phyloP scores from a whole-genome alignment of 805 yeast genomes.

The Ascoidea asiatica region DNA sequence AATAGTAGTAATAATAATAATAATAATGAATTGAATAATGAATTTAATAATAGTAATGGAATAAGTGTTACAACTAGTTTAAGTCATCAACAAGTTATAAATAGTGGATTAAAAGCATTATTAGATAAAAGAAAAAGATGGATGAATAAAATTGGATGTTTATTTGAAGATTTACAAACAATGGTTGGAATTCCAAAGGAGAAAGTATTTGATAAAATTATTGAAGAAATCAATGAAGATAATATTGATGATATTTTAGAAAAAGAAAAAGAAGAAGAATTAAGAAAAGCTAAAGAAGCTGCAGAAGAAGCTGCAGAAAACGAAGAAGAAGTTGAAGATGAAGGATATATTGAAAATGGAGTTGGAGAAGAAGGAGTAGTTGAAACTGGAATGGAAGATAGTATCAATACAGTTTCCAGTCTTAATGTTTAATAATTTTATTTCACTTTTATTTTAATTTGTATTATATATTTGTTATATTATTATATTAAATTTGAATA shows the following conservation, averaged over 20 bases:
- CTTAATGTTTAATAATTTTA: too few relatives aligned
- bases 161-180: slow-evolving; percentile 47
- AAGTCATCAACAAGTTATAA: slow-evolving; percentile 53
- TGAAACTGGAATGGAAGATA: too few relatives aligned
- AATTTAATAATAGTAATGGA: slow-evolving; percentile 25
- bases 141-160: slow-evolving; percentile 81
- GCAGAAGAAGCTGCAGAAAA: too few relatives aligned
- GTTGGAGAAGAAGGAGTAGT: too few relatives aligned
- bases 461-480: too few relatives aligned
- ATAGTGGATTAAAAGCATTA: slow-evolving; percentile 63
- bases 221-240: slow-evolving; percentile 6
- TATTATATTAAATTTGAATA: too few relatives aligned
- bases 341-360: too few relatives aligned
- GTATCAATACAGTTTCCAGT: too few relatives aligned
- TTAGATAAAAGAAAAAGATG: slow-evolving; percentile 81
- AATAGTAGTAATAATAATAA: not conserved
- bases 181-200: slow-evolving; percentile 69
- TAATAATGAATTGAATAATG: not conserved
- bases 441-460: too few relatives aligned
- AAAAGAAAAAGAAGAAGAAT: slow-evolving; percentile 1
- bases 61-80: slow-evolving; percentile 15
- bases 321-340: too few relatives aligned
- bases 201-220: slow-evolving; percentile 33
- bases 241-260: slow-evolving; percentile 10
- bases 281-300: too few relatives aligned